Evolutionary conservation across 1,284 basidiomycete genomes (phyloP), one percentile per base, ranked within the genome.

Genomic region (Apiotrichum gracile): DNA sequence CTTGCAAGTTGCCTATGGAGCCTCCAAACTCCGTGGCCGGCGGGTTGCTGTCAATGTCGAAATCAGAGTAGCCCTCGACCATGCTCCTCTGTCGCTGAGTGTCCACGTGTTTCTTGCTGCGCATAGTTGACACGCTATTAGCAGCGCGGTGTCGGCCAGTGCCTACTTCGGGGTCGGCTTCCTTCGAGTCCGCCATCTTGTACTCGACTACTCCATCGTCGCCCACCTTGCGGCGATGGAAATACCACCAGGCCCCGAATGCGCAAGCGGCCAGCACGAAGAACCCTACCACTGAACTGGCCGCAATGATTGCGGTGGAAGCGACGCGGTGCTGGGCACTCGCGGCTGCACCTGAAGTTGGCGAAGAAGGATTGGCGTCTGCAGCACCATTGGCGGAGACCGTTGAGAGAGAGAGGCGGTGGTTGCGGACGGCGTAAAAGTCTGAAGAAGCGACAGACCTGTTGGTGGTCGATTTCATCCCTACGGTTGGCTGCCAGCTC

Each of bases 231-330:
- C 70, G 58, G 16, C 72, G 66, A 10, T 69, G 64, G 63, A 68
- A 71, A 63, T 73, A 73, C 64, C 68, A 72, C 70, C 74, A 74
- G 3, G 65, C 68, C 50, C 66, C 69, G 55, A 74, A 74, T 1
- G 66, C 61, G 3, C 42, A 64, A 0, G 67, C 69, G 0, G 69
- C 69, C 12, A 76, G 26, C 13, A 67, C 65, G 46, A 75, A 68
- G 49, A 72, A 70, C 4, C 70, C 74, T 0, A 69, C 57, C 2
- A 76, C 66, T 8, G 65, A 64, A 44, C 61, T 65, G 17, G 59
- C 69, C 0, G 68, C 68, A 29, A 74, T 69, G 27, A 70, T 60
- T 2, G 68, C 67, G 3, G 70, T 65, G 5, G 60, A 63, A 3
- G 67, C 58, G 12, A 68, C 71, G 8, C 46, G 47, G 26, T 59